Evolutionary conservation across 23 red algal genomes (phyloP).

Genomic region (Pyropia haitanensis): DNA sequence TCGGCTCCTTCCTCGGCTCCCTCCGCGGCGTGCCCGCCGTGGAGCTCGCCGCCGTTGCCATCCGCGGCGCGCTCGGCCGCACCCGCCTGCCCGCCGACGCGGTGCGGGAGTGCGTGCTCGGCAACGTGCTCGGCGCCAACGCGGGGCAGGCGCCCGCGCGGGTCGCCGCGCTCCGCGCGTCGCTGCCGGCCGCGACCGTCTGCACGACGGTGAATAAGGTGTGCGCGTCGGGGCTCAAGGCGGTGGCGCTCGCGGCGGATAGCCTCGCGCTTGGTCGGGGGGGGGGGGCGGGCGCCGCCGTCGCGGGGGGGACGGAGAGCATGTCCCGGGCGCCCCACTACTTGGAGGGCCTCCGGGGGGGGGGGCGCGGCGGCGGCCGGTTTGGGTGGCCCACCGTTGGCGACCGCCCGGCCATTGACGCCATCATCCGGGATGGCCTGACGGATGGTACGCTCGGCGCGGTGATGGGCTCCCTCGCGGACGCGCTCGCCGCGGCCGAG

Average conservation of each 20-base stretch:
- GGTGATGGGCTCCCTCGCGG: slow-evolving; percentile 66
- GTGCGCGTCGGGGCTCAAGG: slow-evolving; percentile 75
- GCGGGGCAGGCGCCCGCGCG: slow-evolving; percentile 88
- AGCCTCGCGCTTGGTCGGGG: slow-evolving; percentile 42
- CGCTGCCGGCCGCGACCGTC: slow-evolving; percentile 43
- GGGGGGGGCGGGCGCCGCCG: slow-evolving; percentile 49
- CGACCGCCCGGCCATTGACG: slow-evolving; percentile 53
- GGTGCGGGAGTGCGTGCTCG: slow-evolving; percentile 71
- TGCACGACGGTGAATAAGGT: slow-evolving; percentile 99
- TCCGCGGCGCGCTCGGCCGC: slow-evolving; percentile 29
- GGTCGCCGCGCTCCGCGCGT: slow-evolving; percentile 55
- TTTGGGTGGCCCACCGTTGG: slow-evolving; percentile 56
- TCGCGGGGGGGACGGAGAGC: slow-evolving; percentile 81
- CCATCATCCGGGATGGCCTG: slow-evolving; percentile 66
- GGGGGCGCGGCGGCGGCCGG: slow-evolving; percentile 2
- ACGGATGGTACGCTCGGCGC: slow-evolving; percentile 30
- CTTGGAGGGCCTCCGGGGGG: slow-evolving; percentile 2
- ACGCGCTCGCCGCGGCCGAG: slow-evolving; percentile 32
- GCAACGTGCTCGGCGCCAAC: slow-evolving; percentile 70
- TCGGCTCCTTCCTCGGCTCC: slow-evolving; percentile 75
- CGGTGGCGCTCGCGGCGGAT: slow-evolving; percentile 52
- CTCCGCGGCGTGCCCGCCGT: slow-evolving; percentile 63
- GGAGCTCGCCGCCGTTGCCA: slow-evolving; percentile 70
- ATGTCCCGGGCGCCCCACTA: slow-evolving; percentile 88
- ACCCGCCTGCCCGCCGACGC: not conserved